Evolutionary conservation across 225 moss, liverwort and hornwort species (phyloP), one percentile per base, ranked within the genome.

Genomic region (Bryum argenteum): DNA sequence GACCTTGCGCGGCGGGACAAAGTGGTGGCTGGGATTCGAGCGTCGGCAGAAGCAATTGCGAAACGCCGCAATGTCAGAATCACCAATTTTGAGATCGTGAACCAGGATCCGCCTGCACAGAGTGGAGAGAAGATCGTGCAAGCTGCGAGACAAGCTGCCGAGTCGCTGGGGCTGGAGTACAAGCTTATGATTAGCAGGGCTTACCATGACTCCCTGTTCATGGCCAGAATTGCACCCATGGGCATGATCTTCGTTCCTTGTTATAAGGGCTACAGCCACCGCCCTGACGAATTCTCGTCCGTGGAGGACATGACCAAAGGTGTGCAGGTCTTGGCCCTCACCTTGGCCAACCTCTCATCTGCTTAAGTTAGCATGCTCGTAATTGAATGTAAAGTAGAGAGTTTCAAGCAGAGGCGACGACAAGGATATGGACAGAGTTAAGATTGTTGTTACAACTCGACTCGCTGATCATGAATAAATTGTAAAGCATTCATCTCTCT

Each of bases 201-300:
- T 33, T 98, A 98, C 61, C 98, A 94, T 42, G 98, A 98, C 66
- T 91, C 98, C 38, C 69, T 94, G 57, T 98, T 98, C 58, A 98
- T 98, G 98, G 90, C 92, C 33, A 87, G 92, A 75, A 60, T 98
- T 65, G 64, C 91, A 17, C 94, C 94, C 24, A 89, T 83, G 90
- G 81, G 91, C 70, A 98, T 98, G 98, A 98, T 98, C 68, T 98
- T 98, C 67, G 87, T 98, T 41, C 98, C 98, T 54, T 94, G 91
- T 73, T 84, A 88, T 82, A 91, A 84, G 81, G 97, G 98, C 0
- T 91, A 79, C 73, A 98, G 98, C 80, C 98, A 98, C 69, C 88
- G 91, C 28, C 98, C 98, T 41, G 98, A 98, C 62, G 98, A 98
- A 68, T 91, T 81, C 53, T 79, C 98, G 19, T 91, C 88, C 2